These are phyloP conservation scores for Melampsora abietis-canadensis DNA, from an alignment of 1,284 basidiomycete genomes.

Conservation along the genomic window DNA sequence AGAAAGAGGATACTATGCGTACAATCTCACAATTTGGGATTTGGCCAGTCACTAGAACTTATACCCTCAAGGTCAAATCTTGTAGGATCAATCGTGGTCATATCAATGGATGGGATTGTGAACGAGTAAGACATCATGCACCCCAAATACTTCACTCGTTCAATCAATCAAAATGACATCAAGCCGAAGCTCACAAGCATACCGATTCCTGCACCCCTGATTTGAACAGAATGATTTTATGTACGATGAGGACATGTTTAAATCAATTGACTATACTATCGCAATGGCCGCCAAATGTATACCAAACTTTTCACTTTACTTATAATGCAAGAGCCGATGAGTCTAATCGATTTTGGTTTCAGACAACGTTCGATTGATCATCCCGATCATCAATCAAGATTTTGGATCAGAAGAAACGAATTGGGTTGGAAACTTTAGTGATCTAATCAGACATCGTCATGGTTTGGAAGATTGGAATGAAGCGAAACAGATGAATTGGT, in stretches of 20 bases:
- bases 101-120: conserved; percentile 38
- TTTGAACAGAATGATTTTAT: conserved; percentile 23
- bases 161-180: too few relatives aligned
- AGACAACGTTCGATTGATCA: conserved; percentile 41
- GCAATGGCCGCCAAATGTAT: conserved; percentile 28
- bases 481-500: conserved; percentile 18
- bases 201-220: too few relatives aligned
- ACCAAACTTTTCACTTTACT: background rate
- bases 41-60: conserved; percentile 42
- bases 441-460: conserved; percentile 34
- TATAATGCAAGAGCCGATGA: background rate
- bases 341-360: background rate
- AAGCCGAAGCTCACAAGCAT: too few relatives aligned
- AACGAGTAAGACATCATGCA: background rate
- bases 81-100: conserved; percentile 31
- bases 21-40: conserved; percentile 38
- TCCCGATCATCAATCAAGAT: conserved; percentile 43
- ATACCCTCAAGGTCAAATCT: conserved; percentile 41
- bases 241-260: conserved; percentile 42
- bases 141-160: too few relatives aligned
- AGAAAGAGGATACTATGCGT: conserved; percentile 43
- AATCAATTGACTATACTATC: conserved; percentile 41
- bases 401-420: conserved; percentile 43
- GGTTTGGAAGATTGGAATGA: conserved; percentile 20
- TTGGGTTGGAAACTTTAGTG: conserved; percentile 42